These are phyloP conservation scores for Rhynchospora breviuscula DNA, from an alignment of 176 grass and related monocot genomes.

Conservation along the genomic window DNA sequence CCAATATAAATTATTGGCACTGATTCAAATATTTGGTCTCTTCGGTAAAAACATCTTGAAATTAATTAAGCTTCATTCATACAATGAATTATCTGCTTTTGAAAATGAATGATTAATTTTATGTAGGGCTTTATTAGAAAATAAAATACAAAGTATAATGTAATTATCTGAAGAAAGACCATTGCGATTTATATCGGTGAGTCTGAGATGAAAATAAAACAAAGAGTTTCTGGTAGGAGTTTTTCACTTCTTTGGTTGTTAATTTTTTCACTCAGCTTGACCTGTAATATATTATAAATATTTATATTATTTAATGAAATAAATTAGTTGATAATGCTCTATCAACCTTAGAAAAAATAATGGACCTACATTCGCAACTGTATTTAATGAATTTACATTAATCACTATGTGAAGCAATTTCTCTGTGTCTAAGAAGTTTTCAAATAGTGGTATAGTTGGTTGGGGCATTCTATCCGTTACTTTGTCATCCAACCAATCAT, in stretches of 20 bases:
- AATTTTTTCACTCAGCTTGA: neutral
- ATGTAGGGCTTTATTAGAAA: no score
- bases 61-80: no score
- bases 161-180: no score
- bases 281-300: neutral
- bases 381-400: neutral
- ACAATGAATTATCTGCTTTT: no score
- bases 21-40: no score
- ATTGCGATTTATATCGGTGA: no score
- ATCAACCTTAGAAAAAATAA: neutral
- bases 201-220: no score
- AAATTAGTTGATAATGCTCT: neutral
- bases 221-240: neutral
- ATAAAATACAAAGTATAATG: no score
- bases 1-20: no score
- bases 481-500: slow-evolving; percentile 46
- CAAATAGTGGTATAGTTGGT: slow-evolving; percentile 39
- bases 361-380: neutral
- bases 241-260: neutral
- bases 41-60: no score
- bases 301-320: neutral
- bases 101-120: no score
- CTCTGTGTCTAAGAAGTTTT: slow-evolving; percentile 22
- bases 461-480: slow-evolving; percentile 62
- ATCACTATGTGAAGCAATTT: neutral